Percentiles rank a stretch among this genome's conserved stretches.
phyloP scores from a whole-genome alignment of 108 stramenopile species.

The Fistulifera pelliculosa region DNA sequence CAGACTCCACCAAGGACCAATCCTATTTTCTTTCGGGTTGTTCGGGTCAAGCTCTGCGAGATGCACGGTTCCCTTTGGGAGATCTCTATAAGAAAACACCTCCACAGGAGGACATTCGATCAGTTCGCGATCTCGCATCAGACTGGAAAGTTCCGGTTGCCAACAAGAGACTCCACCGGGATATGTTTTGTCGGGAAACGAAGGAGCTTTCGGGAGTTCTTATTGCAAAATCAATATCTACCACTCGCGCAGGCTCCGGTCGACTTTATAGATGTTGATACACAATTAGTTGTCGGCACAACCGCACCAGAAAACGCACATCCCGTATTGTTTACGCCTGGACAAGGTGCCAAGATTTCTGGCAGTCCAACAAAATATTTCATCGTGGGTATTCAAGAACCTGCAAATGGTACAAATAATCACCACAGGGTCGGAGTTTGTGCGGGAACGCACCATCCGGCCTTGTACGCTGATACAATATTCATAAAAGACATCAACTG shows the following conservation, averaged over 20 bases:
- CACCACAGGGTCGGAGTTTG: slow-evolving; percentile 51
- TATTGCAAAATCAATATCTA: slow-evolving; percentile 64
- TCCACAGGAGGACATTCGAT: not conserved
- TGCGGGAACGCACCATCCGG: slow-evolving; percentile 78
- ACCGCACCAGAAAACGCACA: not conserved
- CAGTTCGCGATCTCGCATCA: slow-evolving; percentile 75
- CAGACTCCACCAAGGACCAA: slow-evolving; percentile 86
- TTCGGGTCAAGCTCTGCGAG: slow-evolving; percentile 39
- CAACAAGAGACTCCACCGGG: slow-evolving; percentile 84
- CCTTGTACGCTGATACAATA: slow-evolving; percentile 60
- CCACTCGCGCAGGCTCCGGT: slow-evolving; percentile 13
- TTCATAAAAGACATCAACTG: slow-evolving; percentile 53
- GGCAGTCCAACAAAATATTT: slow-evolving; percentile 75
- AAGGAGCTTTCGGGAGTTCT: slow-evolving; percentile 59
- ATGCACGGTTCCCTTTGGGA: slow-evolving; percentile 85
- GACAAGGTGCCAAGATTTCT: slow-evolving; percentile 81
- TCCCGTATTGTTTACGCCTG: slow-evolving; percentile 53
- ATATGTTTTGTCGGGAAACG: slow-evolving; percentile 96
- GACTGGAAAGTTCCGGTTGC: slow-evolving; percentile 71
- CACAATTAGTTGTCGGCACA: slow-evolving; percentile 38
- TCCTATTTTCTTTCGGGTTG: slow-evolving; percentile 89
- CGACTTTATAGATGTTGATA: slow-evolving; percentile 70
- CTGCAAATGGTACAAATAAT: no score
- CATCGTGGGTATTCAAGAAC: slow-evolving; percentile 31
- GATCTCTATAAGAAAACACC: slow-evolving; percentile 49